Conservation (phyloP, 306 rosid species). For the Senna siamea region DNA sequence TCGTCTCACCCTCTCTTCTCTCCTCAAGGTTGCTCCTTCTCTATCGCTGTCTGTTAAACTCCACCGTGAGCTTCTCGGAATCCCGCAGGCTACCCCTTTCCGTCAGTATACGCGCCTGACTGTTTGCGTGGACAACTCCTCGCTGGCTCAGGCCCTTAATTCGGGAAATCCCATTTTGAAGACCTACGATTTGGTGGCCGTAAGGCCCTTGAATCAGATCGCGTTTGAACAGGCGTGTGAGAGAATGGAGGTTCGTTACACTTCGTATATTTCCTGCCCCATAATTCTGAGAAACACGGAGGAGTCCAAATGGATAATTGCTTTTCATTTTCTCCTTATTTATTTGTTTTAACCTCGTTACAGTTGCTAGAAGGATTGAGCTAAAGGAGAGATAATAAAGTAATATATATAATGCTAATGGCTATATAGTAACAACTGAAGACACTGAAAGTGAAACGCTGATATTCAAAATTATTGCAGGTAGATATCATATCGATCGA, state of each 20-base stretch:
- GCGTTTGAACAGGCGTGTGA: slow-evolving; percentile 76
- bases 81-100: slow-evolving; percentile 67
- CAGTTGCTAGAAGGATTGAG: too few relatives aligned
- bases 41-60: slow-evolving; percentile 66
- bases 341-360: neutral
- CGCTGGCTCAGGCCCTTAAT: slow-evolving; percentile 65
- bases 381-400: too few relatives aligned
- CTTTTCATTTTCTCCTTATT: neutral
- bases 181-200: slow-evolving; percentile 80
- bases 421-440: neutral
- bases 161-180: slow-evolving; percentile 80
- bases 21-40: slow-evolving; percentile 68
- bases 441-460: neutral
- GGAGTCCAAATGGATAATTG: too few relatives aligned
- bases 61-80: slow-evolving; percentile 72
- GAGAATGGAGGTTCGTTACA: slow-evolving; percentile 65
- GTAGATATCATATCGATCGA: slow-evolving; percentile 80
- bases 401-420: neutral
- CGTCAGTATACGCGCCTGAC: slow-evolving; percentile 93
- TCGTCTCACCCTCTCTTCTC: slow-evolving; percentile 62
- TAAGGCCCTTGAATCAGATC: slow-evolving; percentile 65
- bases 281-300: neutral
- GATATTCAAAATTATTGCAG: slow-evolving; percentile 46
- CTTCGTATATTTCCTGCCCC: neutral
- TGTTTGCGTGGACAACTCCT: slow-evolving; percentile 49